Evolutionary conservation across 83 land plant genomes (phyloP).

Genomic region (Picea mariana): DNA sequence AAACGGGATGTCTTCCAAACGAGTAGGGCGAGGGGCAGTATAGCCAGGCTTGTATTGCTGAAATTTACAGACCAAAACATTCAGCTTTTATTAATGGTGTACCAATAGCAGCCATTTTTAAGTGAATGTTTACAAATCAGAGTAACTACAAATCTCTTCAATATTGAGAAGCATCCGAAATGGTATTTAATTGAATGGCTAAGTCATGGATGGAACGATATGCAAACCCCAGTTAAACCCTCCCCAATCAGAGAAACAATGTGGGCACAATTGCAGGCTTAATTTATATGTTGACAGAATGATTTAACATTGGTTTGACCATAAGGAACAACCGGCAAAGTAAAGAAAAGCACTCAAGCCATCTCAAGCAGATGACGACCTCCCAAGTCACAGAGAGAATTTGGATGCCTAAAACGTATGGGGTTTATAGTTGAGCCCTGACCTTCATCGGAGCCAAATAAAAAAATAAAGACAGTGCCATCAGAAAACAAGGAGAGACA

Average conservation of each 20-base stretch:
- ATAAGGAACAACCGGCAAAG: too few species aligned
- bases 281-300: not conserved
- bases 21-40: constrained; percentile 63
- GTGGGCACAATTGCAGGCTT: not conserved
- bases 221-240: not conserved
- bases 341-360: too few species aligned
- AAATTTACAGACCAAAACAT: constrained; percentile 3
- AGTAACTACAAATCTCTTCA: not conserved
- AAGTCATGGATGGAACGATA: not conserved
- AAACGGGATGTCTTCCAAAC: too few species aligned
- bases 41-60: constrained; percentile 82
- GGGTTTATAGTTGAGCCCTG: too few species aligned
- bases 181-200: not conserved
- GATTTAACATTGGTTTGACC: too few species aligned
- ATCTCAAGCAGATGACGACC: too few species aligned
- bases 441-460: too few species aligned
- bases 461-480: too few species aligned
- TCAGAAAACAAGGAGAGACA: not conserved
- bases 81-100: not conserved
- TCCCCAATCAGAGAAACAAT: not conserved
- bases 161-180: not conserved
- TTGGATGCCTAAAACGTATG: too few species aligned
- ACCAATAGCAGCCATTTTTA: not conserved
- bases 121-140: too few species aligned
- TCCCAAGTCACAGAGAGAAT: too few species aligned